A percentile compares a stretch with the other conserved stretches of the same genome.
Evolutionary conservation across 2,329 filamentous ascomycete species (phyloP).

Genomic region (Pseudopithomyces maydicus): DNA sequence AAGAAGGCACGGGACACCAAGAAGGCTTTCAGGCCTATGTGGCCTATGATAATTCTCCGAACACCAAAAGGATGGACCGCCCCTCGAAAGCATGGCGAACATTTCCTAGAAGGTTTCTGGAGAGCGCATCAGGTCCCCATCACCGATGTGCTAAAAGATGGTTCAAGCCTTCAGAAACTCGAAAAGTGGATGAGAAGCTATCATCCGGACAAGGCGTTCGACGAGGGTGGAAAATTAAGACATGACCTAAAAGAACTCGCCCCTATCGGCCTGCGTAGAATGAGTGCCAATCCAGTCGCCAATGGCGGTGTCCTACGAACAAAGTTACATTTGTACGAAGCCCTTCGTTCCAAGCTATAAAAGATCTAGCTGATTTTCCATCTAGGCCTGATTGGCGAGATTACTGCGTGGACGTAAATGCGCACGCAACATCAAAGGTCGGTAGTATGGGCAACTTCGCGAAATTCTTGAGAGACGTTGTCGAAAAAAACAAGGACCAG

Average conservation of each 20-base stretch:
- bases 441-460: slow-evolving; percentile 75
- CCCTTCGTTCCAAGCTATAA: too few relatives aligned
- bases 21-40: slow-evolving; percentile 71
- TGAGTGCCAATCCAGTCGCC: slow-evolving; percentile 77
- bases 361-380: too few relatives aligned
- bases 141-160: slow-evolving; percentile 69
- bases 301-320: slow-evolving; percentile 73
- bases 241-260: slow-evolving; percentile 67
- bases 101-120: slow-evolving; percentile 79
- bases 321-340: slow-evolving; percentile 61
- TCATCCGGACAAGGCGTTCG: slow-evolving; percentile 73
- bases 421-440: slow-evolving; percentile 61
- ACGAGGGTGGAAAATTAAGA: slow-evolving; percentile 66
- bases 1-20: slow-evolving; percentile 73
- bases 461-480: slow-evolving; percentile 68
- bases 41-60: slow-evolving; percentile 80
- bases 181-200: slow-evolving; percentile 81
- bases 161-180: slow-evolving; percentile 68
- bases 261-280: slow-evolving; percentile 68
- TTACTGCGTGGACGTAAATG: slow-evolving; percentile 67
- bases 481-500: slow-evolving; percentile 66
- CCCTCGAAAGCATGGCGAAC: slow-evolving; percentile 71
- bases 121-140: slow-evolving; percentile 79
- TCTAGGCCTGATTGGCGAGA: slow-evolving; percentile 66
- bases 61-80: slow-evolving; percentile 82